phyloP scores from a whole-genome alignment of 306 rosid genomes.

The Casuarina glauca region DNA sequence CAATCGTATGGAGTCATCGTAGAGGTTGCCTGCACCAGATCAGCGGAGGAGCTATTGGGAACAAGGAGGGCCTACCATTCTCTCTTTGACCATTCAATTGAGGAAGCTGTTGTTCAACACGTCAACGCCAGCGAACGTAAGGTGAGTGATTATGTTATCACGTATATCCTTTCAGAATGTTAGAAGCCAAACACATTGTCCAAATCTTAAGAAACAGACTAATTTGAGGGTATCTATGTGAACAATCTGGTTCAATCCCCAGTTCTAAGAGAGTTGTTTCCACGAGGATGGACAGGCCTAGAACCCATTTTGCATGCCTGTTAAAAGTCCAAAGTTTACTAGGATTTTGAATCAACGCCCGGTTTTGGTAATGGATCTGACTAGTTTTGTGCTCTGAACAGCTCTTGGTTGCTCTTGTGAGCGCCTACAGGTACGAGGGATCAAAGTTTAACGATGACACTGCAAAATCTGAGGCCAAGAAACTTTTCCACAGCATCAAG shows the following conservation, averaged over 20 bases:
- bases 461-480: constrained; percentile 72
- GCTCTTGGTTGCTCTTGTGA: constrained; percentile 83
- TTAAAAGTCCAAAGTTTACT: neutral
- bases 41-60: constrained; percentile 81
- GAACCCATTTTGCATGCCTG: neutral
- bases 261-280: no score
- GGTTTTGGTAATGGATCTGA: neutral
- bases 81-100: constrained; percentile 88
- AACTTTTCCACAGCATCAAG: constrained; percentile 52
- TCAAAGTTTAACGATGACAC: constrained; percentile 50
- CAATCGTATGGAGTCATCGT: constrained; percentile 48
- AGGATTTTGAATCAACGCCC: neutral
- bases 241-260: no score
- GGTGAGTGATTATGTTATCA: constrained; percentile 31
- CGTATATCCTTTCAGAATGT: no score
- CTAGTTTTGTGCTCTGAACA: constrained; percentile 31
- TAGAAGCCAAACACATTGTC: no score
- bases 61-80: constrained; percentile 93
- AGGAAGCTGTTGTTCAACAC: constrained; percentile 79
- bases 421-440: constrained; percentile 97
- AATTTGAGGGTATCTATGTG: no score
- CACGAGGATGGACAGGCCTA: no score
- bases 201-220: no score
- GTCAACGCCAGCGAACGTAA: constrained; percentile 57
- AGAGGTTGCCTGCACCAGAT: constrained; percentile 84